These are phyloP conservation scores for Xylariaceae sp. DNA, from an alignment of 2,329 filamentous ascomycete genomes.

Conservation along the genomic window DNA sequence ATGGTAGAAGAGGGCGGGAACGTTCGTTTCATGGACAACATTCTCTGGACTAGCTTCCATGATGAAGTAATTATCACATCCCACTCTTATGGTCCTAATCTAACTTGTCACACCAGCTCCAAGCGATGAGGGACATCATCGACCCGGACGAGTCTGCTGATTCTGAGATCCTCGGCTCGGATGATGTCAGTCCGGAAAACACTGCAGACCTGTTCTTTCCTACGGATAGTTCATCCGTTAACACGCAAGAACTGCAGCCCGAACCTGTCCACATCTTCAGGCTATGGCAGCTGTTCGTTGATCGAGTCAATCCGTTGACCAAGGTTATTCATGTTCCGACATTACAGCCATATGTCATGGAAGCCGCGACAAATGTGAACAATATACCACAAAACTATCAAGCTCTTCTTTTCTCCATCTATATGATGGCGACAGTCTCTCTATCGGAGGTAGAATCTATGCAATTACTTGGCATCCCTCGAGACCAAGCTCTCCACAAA, in stretches of 20 bases:
- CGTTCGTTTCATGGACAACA: constrained; percentile 15
- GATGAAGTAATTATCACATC: constrained; percentile 9
- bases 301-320: constrained; percentile 53
- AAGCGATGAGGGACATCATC: constrained; percentile 12
- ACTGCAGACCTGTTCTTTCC: constrained; percentile 11
- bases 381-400: constrained; percentile 35
- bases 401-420: constrained; percentile 43
- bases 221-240: constrained; percentile 7
- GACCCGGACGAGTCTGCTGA: constrained; percentile 11
- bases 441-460: constrained; percentile 35
- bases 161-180: constrained; percentile 4
- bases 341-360: constrained; percentile 42
- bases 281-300: constrained; percentile 51
- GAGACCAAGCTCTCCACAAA: constrained; percentile 12
- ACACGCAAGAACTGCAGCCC: constrained; percentile 13
- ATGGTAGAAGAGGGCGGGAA: constrained; percentile 14
- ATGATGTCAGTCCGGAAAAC: constrained; percentile 11
- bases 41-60: constrained; percentile 13
- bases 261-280: constrained; percentile 39
- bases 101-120: constrained; percentile 9
- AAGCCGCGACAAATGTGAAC: constrained; percentile 38
- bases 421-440: constrained; percentile 39
- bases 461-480: constrained; percentile 10
- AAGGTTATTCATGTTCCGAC: constrained; percentile 53
- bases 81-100: neutral